A percentile compares a stretch with the other conserved stretches of the same genome.
Conservation (phyloP, 352 stramenopile genomes). For the Pythium periplocum region DNA sequence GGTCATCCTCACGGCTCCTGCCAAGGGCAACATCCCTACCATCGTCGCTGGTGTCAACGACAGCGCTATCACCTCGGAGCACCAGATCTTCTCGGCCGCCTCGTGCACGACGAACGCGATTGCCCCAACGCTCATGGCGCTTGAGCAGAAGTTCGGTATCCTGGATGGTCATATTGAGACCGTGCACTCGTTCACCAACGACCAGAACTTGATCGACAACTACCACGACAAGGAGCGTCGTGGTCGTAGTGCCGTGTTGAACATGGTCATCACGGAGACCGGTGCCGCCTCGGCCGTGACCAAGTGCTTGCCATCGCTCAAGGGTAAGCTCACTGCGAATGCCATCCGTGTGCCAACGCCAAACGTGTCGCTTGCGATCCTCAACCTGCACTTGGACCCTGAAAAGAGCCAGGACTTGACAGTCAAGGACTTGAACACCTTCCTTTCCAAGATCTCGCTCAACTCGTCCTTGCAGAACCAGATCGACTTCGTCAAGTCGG, state of each 20-base stretch:
- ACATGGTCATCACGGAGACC: conserved; percentile 89
- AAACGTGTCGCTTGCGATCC: conserved; percentile 97
- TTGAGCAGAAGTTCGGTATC: conserved; percentile 83
- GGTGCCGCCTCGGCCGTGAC: conserved; percentile 76
- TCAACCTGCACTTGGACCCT: conserved; percentile 92
- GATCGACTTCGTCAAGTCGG: conserved; percentile 85
- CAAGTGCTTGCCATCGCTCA: conserved; percentile 90
- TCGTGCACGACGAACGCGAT: conserved; percentile 88
- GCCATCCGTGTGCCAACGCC: conserved; percentile 98
- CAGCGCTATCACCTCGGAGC: conserved; percentile 40
- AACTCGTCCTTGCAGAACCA: conserved; percentile 85
- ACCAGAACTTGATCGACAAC: conserved; percentile 88
- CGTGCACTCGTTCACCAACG: conserved; percentile 88
- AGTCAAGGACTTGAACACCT: conserved; percentile 69
- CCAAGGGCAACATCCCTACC: conserved; percentile 68
- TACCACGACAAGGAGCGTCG: conserved; percentile 86
- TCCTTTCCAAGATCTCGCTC: conserved; percentile 74
- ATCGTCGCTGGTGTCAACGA: conserved; percentile 83
- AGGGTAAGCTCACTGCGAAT: conserved; percentile 98
- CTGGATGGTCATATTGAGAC: conserved; percentile 83
- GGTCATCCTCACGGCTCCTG: conserved; percentile 74
- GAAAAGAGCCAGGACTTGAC: conserved; percentile 49
- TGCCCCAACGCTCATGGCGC: conserved; percentile 59
- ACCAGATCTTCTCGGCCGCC: conserved; percentile 72
- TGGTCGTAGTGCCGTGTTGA: conserved; percentile 79